Evolutionary conservation across 1,284 basidiomycete genomes (phyloP), one percentile per base, ranked within the genome.

Genomic region (Puccinia triticina): DNA sequence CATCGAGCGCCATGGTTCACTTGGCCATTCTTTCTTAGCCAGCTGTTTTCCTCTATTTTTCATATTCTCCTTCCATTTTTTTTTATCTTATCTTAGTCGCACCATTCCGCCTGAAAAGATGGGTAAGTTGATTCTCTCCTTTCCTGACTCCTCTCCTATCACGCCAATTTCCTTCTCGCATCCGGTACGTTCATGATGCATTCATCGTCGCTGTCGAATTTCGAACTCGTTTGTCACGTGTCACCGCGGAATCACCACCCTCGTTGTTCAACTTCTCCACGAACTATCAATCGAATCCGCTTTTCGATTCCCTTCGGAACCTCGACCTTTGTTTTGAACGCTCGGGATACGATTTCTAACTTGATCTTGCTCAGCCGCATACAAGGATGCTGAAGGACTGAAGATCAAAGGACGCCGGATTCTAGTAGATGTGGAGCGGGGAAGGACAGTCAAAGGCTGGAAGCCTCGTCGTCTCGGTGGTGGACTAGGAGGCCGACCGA

Each of bases 321-420:
- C 34, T 55, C 53, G 14, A 26, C n/a, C n/a, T n/a, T n/a, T n/a
- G n/a, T n/a, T n/a, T n/a, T n/a, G n/a, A n/a, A 26, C n/a, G n/a
- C 26, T 64, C 59, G 23, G 3, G 32, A 64, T 43, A 12, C 12
- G 7, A 43, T 43, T 12, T 43, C 46, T 12, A 16, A 26, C 37
- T 77, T 74, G n/a, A 7, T 48, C 78, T 67, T 23, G 67, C 23
- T 37, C 84, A 96, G 96, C 95, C 83, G 97, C 96, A 14, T 99
- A 98, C 90, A 99, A 98, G 89, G 96, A 99, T 87, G 97, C 96
- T n/a, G 96, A 99, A 86, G 94, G 96, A 21, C 90, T 99, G 71
- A 93, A 94, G 84, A 95, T 99, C 85, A 93, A 95, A 90, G 94
- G 94, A 85, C 95, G 97, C 86, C 90, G 93, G 84, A 95, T 98